Percentiles rank a stretch among this genome's conserved stretches.
These are phyloP conservation scores for Ceratobasidium papillatum DNA, from an alignment of 1,284 basidiomycete genomes.

Conservation along the genomic window DNA sequence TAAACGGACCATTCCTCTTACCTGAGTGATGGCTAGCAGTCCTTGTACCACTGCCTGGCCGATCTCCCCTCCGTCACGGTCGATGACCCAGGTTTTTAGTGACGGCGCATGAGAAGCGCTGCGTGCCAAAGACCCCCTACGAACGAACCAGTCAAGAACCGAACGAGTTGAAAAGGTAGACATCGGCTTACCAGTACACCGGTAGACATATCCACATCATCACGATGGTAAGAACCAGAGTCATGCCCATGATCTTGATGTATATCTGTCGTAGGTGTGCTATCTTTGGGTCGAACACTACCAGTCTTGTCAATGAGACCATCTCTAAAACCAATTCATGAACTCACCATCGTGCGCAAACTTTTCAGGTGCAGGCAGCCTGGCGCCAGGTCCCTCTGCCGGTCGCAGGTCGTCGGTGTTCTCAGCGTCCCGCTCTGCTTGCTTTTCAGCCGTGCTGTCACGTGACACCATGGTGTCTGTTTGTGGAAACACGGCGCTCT, in stretches of 20 bases:
- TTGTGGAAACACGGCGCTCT: background rate
- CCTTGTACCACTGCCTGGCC: slow-evolving; percentile 52
- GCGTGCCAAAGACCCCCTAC: slow-evolving; percentile 43
- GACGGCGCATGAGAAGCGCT: slow-evolving; percentile 41
- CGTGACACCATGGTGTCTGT: slow-evolving; percentile 3
- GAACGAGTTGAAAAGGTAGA: background rate
- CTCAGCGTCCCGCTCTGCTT: slow-evolving; percentile 15
- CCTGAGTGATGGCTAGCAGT: slow-evolving; percentile 48
- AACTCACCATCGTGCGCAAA: slow-evolving; percentile 23
- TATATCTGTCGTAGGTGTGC: slow-evolving; percentile 40
- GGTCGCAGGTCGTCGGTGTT: slow-evolving; percentile 12
- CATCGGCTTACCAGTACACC: background rate
- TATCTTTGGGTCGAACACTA: slow-evolving; percentile 42
- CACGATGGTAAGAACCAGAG: slow-evolving; percentile 38
- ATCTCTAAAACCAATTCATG: background rate
- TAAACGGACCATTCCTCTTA: background rate
- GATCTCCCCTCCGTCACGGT: slow-evolving; percentile 57
- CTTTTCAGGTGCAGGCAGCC: slow-evolving; percentile 26
- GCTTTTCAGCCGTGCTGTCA: background rate
- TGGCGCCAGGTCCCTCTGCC: slow-evolving; percentile 23
- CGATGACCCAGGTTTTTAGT: slow-evolving; percentile 57
- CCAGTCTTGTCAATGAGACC: background rate
- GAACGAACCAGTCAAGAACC: background rate
- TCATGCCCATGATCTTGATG: slow-evolving; percentile 41
- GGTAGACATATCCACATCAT: slow-evolving; percentile 41